Base-by-base conservation (phyloP, 75 land plant species). In the Pseudotsuga menziesii region DNA sequence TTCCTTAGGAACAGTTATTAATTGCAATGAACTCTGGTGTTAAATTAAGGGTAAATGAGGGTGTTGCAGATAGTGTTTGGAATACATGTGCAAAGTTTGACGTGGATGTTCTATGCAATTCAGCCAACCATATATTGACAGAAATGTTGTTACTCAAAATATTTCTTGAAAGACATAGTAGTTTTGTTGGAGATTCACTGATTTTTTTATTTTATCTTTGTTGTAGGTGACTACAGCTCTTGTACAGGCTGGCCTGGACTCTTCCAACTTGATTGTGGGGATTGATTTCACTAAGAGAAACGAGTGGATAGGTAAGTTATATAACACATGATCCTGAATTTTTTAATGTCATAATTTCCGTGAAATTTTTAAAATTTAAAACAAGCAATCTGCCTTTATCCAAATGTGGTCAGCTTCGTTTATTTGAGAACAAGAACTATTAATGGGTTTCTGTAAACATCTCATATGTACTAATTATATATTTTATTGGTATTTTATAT, bases 271-370 rank as follows among this genome's bases (percentile, higher is more conserved):
- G 58, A 90, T 90, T 52, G 77, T 90, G 58, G 92, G 92, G 36
- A 82, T 90, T 73, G 92, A 90, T 63, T 90, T 90, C 61, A 88
- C 92, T 3, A 88, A 90, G 79, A 90, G 92, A 84, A 90, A 90
- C 61, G 91, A 90, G 56, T 90, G 92, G 92, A 88, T 88, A 85
- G 92, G 92, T 89, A 44, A 44, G 48, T 44, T 44, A 0, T 44
- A 44, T 44, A 5, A 44, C 6, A 5, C 48, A 44, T 44, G 48
- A 44, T 44, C 48, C 5, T 44, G 48, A 44, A 4, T 0, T 44
- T 44, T 44, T 4, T 4, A 44, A 44, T 5, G 48, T 44, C 48
- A 44, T 44, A 44, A 44, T 44, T 44, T 44, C 6, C 48, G 5
- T 44, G 48, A 5, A 44, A 44, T 5, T 44, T 44, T 44, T 5